These are phyloP conservation scores for Candida hungchunana DNA, from an alignment of 805 yeast species.

Conservation along the genomic window DNA sequence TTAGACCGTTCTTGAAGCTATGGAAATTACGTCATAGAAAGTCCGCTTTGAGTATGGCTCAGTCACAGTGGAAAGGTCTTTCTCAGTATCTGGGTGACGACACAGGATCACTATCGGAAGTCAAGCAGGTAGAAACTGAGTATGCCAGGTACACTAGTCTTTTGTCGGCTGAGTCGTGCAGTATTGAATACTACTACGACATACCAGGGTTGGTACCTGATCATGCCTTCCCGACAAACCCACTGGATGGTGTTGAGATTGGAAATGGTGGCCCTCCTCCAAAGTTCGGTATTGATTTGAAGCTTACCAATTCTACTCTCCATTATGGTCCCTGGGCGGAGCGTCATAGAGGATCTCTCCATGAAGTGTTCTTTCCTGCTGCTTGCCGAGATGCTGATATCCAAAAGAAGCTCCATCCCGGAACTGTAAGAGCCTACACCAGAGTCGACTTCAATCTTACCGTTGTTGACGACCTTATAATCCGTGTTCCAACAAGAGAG, in stretches of 20 bases:
- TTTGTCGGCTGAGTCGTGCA: conserved; percentile 52
- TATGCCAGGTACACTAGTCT: conserved; percentile 79
- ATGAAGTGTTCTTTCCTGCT: conserved; percentile 63
- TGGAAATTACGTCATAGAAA: conserved; percentile 6
- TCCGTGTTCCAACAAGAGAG: conserved; percentile 83
- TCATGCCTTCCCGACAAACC: conserved; percentile 27
- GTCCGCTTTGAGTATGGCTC: conserved; percentile 1
- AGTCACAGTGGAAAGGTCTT: conserved; percentile 66
- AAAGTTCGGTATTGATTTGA: conserved; percentile 55
- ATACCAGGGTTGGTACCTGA: conserved; percentile 60
- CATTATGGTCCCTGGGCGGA: conserved; percentile 97
- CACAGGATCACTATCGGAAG: conserved; percentile 30
- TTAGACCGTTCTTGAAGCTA: conserved; percentile 5
- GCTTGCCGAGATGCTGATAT: conserved; percentile 53
- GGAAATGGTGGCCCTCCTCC: conserved; percentile 60
- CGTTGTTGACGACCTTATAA: conserved; percentile 58
- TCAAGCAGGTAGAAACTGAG: conserved; percentile 47
- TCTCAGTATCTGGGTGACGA: conserved; percentile 55
- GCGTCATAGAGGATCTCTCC: conserved; percentile 67
- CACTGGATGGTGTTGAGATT: conserved; percentile 46
- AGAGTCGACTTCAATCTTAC: conserved; percentile 52
- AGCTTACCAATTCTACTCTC: conserved; percentile 55
- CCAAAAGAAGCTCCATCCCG: conserved; percentile 38
- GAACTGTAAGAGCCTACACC: conserved; percentile 50
- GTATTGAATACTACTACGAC: conserved; percentile 65